Evolutionary conservation across 306 rosid species (phyloP).

Genomic region (Dryas alaskensis): DNA sequence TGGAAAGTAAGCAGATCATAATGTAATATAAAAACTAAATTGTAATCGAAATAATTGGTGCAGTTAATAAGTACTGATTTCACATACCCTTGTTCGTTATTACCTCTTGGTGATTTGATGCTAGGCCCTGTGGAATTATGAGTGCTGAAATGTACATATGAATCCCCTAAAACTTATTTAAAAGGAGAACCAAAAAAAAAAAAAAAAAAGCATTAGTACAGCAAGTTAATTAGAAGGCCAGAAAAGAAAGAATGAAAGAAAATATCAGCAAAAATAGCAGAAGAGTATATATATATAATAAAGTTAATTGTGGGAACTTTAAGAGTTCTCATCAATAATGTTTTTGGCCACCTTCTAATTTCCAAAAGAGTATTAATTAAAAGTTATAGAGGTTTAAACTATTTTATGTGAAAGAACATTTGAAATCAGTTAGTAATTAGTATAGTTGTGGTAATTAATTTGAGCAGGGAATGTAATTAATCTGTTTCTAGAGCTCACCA

Average conservation of each 20-base stretch:
- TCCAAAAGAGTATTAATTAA: background rate
- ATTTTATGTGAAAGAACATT: background rate
- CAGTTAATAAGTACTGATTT: constrained; percentile 8
- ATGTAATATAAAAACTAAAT: background rate
- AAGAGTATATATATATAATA: background rate
- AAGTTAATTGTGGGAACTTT: background rate
- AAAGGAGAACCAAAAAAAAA: background rate
- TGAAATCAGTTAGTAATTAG: background rate
- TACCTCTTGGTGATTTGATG: constrained; percentile 43
- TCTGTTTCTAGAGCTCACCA: constrained; percentile 32
- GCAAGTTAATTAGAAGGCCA: background rate
- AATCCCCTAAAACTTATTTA: constrained; percentile 36
- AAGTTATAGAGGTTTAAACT: background rate
- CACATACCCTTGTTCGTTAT: constrained; percentile 57
- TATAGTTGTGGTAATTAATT: background rate
- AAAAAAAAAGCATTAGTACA: background rate
- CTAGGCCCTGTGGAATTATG: constrained; percentile 41
- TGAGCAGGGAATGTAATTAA: background rate
- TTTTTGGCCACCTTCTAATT: background rate
- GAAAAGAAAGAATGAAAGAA: background rate
- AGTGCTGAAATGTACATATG: constrained; percentile 51
- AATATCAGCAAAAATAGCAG: background rate
- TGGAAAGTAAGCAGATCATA: background rate
- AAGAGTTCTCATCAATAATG: background rate
- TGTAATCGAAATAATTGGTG: background rate